Base-by-base conservation (phyloP, 257 asterid genomes). In the Nicotiana noctiflora region DNA sequence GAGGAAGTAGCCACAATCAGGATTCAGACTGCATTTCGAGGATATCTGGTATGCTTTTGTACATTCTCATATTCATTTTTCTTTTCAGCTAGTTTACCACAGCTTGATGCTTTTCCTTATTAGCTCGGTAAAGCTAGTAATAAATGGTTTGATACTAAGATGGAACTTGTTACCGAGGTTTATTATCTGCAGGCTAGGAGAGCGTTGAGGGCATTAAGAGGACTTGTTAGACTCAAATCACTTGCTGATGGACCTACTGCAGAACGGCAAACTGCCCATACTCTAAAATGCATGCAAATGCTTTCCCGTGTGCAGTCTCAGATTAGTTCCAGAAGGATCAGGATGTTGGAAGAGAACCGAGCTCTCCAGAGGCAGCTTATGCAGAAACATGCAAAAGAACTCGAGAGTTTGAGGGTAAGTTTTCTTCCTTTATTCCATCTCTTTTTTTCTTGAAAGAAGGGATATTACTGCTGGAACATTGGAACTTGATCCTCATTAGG, bases 21-120 rank as follows among this genome's bases (percentile, higher is more conserved):
- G 87, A 91, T 94, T 84, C 99, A 96, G 86, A 92, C 97, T 17
- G 96, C 95, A 46, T 96, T 96, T 78, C 94, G 99, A 65, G 98
- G 99, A 84, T 88, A 94, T 84, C 80, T 90, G 93, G 99, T 96
- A 86, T 34, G 77, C 44, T 80, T 21, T 18, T 40, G 8, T 3
- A 15, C 63, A 8, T 27, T 49, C 4, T 56, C 49, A 49, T 49
- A 37, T 61, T 63, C 40, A 17, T 83, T 13, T 56, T 59, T 77
- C 59, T 46, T 34, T 77, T 8, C 68, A 72, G 15, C 61, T 1
- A 23, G 21, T 32, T 23, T 72, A 46, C 40, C 0, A 15, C 49
- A 23, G 40, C 61, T 72, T 21, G 78, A 72, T 72, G 17, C 21
- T 49, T 49, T 8, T 49, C 78, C 60, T 23, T 72, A 46, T 23